Base-by-base conservation (phyloP, 2,329 filamentous ascomycete genomes). In the Niveomyces coronatus region DNA sequence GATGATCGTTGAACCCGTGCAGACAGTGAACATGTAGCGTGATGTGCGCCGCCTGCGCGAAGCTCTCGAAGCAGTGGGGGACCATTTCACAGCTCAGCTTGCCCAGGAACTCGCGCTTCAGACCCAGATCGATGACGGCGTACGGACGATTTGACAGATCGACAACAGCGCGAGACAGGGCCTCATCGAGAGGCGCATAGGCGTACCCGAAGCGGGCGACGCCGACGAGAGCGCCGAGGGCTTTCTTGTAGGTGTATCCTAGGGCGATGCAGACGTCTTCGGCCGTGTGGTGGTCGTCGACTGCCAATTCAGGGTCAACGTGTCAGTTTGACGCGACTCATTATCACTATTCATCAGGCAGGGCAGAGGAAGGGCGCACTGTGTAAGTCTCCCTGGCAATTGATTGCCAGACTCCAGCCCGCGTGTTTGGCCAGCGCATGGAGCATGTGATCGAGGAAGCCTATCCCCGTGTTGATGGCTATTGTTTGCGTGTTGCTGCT, bases 371-470 rank as follows among this genome's bases (percentile, higher is more conserved):
- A 33, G 22, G 28, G 71, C 77, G 47, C 64, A 89, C 85, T 94
- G 68, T 94, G 84, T 37, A 96, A 65, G 64, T 98, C 91, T 39
- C 91, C 91, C 58, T 82, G 75, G 62, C 86, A 93, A 47, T 77
- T 70, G 41, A 98, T 68, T 22, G 78, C 78, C 50, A 98, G 64
- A 65, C 83, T 91, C 91, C 89, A 96, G 45, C 91, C 89, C 5
- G 84, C 79, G 64, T 98, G 91, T 65, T 98, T 96, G 35, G 91
- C 85, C 39, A 96, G 73, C 5, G 91, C 91, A 63, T 98, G 91
- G 35, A 96, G 74, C 89, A 98, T 96, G 69, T 98, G 91, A 66
- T 98, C 91, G 40, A 98, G 71, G 64, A 98, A 98, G 43, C 91
- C 91, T 60, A 98, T 94, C 47, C 91, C 91, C 0, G 89, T 94